These are phyloP conservation scores for Penicillium sp. DNA, from an alignment of 2,329 filamentous ascomycete species.

Conservation along the genomic window DNA sequence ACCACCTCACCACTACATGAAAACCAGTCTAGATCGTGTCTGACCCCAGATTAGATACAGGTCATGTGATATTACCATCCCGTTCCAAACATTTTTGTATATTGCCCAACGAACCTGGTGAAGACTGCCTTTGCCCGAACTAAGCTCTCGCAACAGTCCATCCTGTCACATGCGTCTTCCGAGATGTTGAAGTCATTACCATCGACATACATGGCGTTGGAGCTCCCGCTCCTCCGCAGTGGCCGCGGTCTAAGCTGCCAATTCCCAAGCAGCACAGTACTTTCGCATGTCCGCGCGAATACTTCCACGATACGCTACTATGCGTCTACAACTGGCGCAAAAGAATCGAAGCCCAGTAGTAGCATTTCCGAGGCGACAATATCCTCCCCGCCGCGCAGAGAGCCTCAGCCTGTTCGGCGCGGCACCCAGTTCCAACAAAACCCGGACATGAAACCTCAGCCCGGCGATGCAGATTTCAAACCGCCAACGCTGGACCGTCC, in stretches of 20 bases:
- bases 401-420: constrained; percentile 14
- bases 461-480: constrained; percentile 50
- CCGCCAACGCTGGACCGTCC: constrained; percentile 67
- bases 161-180: background rate
- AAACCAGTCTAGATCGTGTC: background rate
- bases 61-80: constrained; percentile 13
- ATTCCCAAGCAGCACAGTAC: constrained; percentile 32
- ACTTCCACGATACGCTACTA: constrained; percentile 35
- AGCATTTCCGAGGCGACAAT: constrained; percentile 17
- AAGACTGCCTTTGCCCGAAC: background rate
- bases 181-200: constrained; percentile 39
- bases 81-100: constrained; percentile 11
- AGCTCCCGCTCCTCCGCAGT: constrained; percentile 32
- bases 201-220: constrained; percentile 25
- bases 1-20: background rate
- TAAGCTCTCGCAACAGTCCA: background rate
- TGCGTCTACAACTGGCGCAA: constrained; percentile 28
- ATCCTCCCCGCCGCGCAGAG: constrained; percentile 10
- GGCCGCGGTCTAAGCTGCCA: constrained; percentile 43
- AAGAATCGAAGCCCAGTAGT: constrained; percentile 8
- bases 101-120: background rate
- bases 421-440: constrained; percentile 37
- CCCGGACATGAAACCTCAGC: constrained; percentile 28
- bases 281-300: constrained; percentile 25
- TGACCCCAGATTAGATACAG: background rate